Conservation (phyloP, 129 eudicot species). For the Solidago caesia region DNA sequence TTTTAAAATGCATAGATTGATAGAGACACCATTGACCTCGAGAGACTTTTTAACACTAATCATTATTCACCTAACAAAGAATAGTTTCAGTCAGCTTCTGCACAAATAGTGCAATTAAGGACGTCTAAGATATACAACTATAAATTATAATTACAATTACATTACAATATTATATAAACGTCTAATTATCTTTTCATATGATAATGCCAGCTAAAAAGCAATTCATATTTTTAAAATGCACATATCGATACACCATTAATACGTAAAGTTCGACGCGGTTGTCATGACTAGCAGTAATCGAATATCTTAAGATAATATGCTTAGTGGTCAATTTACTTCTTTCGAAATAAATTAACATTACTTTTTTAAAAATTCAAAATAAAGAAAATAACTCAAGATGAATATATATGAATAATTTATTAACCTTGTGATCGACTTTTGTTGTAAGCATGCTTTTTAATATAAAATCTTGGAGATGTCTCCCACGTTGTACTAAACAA, state of each 20-base stretch:
- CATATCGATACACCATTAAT: background rate
- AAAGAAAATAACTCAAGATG: background rate
- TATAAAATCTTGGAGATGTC: constrained; percentile 45
- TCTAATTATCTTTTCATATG: too few relatives aligned
- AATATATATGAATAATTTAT: background rate
- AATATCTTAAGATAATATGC: constrained; percentile 25
- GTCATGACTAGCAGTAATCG: constrained; percentile 26
- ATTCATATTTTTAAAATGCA: background rate
- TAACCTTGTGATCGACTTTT: constrained; percentile 35
- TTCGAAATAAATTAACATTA: background rate
- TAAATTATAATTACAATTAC: too few relatives aligned
- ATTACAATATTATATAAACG: too few relatives aligned
- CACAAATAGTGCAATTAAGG: too few relatives aligned
- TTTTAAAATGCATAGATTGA: too few relatives aligned
- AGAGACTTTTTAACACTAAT: too few relatives aligned
- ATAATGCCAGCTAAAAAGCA: constrained; percentile 14
- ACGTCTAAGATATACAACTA: too few relatives aligned
- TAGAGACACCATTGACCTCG: too few relatives aligned
- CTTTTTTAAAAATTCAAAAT: background rate
- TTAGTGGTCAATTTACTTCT: constrained; percentile 10
- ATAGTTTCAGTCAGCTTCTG: too few relatives aligned
- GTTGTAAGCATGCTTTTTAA: constrained; percentile 45
- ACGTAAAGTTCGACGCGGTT: constrained; percentile 25
- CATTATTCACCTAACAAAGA: too few relatives aligned
- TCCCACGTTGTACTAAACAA: constrained; percentile 45